Evolutionary conservation across 257 asterid species (phyloP), one percentile per base, ranked within the genome.

Genomic region (Coffea eugenioides): DNA sequence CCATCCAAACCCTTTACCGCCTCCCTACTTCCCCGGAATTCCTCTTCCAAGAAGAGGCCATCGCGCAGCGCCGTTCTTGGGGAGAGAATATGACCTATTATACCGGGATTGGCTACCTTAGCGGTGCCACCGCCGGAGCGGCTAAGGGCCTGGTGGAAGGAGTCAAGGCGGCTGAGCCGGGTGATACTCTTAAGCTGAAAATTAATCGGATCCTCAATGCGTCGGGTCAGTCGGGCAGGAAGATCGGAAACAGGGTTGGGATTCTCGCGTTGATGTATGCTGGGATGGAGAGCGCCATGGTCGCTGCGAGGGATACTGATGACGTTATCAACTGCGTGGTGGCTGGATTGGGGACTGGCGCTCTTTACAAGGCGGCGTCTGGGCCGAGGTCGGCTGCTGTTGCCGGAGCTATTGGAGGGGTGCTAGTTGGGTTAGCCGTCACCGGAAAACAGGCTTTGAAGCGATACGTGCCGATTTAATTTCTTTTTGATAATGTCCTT

Each of bases 1-100:
- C 98, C 8, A 52, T 86, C 0, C 84, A 86, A 83, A 81, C 93
- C 74, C 69, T 90, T 1, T 96, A 92, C 93, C 84, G 90, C 79
- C 91, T 94, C 48, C 98, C 99, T 27, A 82, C 96, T 41, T 74
- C 97, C 8, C 98, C 97, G 8, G 99, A 96, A 73, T 96, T 79
- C 81, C 97, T 96, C 12, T 96, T 96, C 85, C 89, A 84, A 75
- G 99, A 96, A 64, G 98, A 96, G 66, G 79, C 98, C 74, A 0
- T 62, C 64, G 90, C 86, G 18, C 96, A 91, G 86, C 98, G 98
- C 82, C 91, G 99, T 34, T 90, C 98, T 1, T 94, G 98, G 98
- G 96, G 99, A 0, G 98, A 95, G 84, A 95, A 95, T 78, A 79
- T 95, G 25, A 92, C 99, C 74, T 95, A 92, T 59, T 93, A 91